Conservation (phyloP, 1,284 basidiomycete genomes). For the Leccinum fallax region DNA sequence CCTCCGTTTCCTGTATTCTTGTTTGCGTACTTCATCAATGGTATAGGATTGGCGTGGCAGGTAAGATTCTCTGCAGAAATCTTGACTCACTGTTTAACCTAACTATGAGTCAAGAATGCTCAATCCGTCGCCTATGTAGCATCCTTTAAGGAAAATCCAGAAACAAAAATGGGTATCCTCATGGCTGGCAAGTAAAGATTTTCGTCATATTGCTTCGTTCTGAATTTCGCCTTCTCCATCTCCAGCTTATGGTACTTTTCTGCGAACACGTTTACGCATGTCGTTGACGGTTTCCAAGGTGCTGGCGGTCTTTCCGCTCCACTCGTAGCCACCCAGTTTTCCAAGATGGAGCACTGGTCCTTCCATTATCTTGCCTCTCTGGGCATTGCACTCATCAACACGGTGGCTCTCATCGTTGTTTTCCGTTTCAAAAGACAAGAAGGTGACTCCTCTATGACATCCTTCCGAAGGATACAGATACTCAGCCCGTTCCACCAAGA, state of each 20-base stretch:
- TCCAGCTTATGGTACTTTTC: conserved; percentile 15
- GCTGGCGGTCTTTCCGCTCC: conserved; percentile 60
- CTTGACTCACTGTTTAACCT: not conserved
- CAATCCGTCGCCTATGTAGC: conserved; percentile 32
- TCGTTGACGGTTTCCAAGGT: conserved; percentile 37
- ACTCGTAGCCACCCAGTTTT: conserved; percentile 63
- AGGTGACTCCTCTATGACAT: conserved; percentile 31
- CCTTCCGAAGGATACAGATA: not conserved
- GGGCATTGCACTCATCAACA: conserved; percentile 53
- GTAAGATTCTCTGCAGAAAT: conserved; percentile 7
- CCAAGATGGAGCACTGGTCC: conserved; percentile 52
- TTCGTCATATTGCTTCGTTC: not conserved
- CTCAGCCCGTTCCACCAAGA: conserved; percentile 15
- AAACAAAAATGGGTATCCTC: conserved; percentile 31
- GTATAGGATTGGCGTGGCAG: conserved; percentile 55
- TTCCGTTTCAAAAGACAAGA: conserved; percentile 61
- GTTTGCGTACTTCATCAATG: conserved; percentile 56
- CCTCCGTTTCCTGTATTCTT: conserved; percentile 66
- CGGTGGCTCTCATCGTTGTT: conserved; percentile 43
- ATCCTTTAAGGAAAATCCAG: conserved; percentile 24
- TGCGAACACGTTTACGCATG: not conserved
- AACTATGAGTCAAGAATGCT: conserved; percentile 23
- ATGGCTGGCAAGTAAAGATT: conserved; percentile 19
- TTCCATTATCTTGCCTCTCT: conserved; percentile 66
- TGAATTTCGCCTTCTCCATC: conserved; percentile 31